Conservation (phyloP, 495 filamentous ascomycete species). For the Cladorrhinum samala region DNA sequence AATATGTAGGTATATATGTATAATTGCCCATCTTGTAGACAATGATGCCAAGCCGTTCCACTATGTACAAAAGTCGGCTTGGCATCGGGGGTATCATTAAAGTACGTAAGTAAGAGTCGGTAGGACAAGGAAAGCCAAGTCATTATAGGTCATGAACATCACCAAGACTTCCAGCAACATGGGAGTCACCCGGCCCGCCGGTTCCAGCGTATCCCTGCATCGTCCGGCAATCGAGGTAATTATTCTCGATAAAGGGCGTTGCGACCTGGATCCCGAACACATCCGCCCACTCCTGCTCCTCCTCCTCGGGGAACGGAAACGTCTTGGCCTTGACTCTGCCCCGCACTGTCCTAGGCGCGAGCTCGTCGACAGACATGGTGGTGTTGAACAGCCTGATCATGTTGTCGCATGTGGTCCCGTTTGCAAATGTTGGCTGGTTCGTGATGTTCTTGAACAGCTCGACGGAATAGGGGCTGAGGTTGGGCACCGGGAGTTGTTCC, state of each 20-base stretch:
- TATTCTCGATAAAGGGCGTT: slow-evolving; percentile 39
- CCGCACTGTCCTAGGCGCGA: slow-evolving; percentile 25
- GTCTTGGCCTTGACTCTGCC: slow-evolving; percentile 26
- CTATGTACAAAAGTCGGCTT: neutral
- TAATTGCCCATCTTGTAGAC: too few relatives aligned
- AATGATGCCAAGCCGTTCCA: neutral
- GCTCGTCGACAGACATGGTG: slow-evolving; percentile 24
- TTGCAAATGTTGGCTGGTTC: slow-evolving; percentile 39
- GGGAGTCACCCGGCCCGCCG: slow-evolving; percentile 20
- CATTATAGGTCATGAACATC: slow-evolving; percentile 3
- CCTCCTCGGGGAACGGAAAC: slow-evolving; percentile 20
- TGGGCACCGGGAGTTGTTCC: neutral
- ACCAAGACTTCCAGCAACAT: slow-evolving; percentile 1
- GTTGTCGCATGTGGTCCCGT: slow-evolving; percentile 31
- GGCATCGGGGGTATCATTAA: neutral
- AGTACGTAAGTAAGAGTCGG: neutral
- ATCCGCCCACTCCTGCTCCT: slow-evolving; percentile 17
- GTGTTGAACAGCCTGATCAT: slow-evolving; percentile 38
- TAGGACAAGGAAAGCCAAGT: neutral
- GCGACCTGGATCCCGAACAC: slow-evolving; percentile 36
- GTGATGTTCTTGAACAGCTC: slow-evolving; percentile 36
- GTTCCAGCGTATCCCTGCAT: slow-evolving; percentile 28
- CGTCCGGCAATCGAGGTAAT: slow-evolving; percentile 30
- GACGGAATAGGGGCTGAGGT: slow-evolving; percentile 28
- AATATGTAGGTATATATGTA: too few relatives aligned